phyloP scores from a whole-genome alignment of 768 basidiomycete genomes.

The Daedalea quercina region DNA sequence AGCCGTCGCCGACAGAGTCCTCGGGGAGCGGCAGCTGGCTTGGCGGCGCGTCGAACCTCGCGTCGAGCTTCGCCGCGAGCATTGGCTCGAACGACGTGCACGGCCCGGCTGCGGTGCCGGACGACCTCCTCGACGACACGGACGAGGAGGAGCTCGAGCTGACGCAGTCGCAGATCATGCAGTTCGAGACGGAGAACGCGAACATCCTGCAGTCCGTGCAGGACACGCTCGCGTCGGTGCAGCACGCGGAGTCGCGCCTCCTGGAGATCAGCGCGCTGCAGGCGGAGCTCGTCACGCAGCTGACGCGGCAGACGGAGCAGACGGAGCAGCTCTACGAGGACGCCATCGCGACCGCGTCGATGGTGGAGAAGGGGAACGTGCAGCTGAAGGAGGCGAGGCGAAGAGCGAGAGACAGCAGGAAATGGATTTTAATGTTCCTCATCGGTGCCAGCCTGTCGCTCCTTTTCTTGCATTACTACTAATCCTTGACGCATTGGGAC shows the following conservation, averaged over 20 bases:
- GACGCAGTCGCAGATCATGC: slow-evolving; percentile 81
- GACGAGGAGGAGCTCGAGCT: slow-evolving; percentile 74
- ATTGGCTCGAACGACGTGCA: slow-evolving; percentile 34
- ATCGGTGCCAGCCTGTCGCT: slow-evolving; percentile 87
- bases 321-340: slow-evolving; percentile 95
- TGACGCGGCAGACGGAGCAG: slow-evolving; percentile 84
- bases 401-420: slow-evolving; percentile 77
- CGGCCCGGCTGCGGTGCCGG: slow-evolving; percentile 21
- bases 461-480: slow-evolving; percentile 92
- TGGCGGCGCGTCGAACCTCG: slow-evolving; percentile 49
- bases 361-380: slow-evolving; percentile 83
- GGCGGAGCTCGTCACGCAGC: slow-evolving; percentile 83
- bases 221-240: slow-evolving; percentile 81
- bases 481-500: slow-evolving; percentile 9
- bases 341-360: slow-evolving; percentile 79
- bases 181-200: slow-evolving; percentile 91
- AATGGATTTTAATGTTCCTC: slow-evolving; percentile 89
- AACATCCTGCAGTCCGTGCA: slow-evolving; percentile 79
- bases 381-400: slow-evolving; percentile 88
- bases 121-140: slow-evolving; percentile 49
- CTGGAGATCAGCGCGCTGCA: slow-evolving; percentile 93
- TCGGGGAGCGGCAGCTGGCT: slow-evolving; percentile 47
- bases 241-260: slow-evolving; percentile 85
- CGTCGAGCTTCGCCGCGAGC: slow-evolving; percentile 31
- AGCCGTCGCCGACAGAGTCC: slow-evolving; percentile 13